Percentiles rank a stretch among this genome's conserved stretches.
These are phyloP conservation scores for Lentinula lateritia DNA, from an alignment of 768 basidiomycete genomes.

Conservation along the genomic window DNA sequence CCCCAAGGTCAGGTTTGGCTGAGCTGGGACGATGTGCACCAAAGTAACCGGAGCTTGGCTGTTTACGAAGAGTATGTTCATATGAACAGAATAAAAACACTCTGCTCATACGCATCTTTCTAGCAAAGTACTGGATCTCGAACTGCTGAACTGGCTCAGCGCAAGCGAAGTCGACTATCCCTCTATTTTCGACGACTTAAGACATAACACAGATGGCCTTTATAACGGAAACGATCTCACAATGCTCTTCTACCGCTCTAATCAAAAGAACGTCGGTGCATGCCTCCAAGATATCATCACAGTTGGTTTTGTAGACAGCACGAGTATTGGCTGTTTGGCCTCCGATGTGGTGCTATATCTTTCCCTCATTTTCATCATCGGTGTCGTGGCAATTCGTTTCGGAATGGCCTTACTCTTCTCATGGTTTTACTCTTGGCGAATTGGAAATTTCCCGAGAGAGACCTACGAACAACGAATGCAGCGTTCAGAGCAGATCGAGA, in stretches of 20 bases:
- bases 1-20: slow-evolving; percentile 88
- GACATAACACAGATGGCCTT: slow-evolving; percentile 51
- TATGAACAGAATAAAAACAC: background rate
- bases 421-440: slow-evolving; percentile 96
- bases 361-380: slow-evolving; percentile 95
- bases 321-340: slow-evolving; percentile 93
- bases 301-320: slow-evolving; percentile 92
- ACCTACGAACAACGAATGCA: slow-evolving; percentile 90
- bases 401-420: slow-evolving; percentile 94
- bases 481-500: slow-evolving; percentile 86
- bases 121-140: slow-evolving; percentile 86
- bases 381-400: slow-evolving; percentile 93
- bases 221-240: slow-evolving; percentile 84
- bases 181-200: slow-evolving; percentile 73
- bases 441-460: slow-evolving; percentile 91
- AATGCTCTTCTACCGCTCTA: slow-evolving; percentile 74
- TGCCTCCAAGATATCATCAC: slow-evolving; percentile 85
- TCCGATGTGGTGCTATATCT: slow-evolving; percentile 92
- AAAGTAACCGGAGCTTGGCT: slow-evolving; percentile 72
- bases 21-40: slow-evolving; percentile 81
- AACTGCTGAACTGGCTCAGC: slow-evolving; percentile 82
- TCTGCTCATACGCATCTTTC: slow-evolving; percentile 6
- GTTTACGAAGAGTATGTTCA: slow-evolving; percentile 84
- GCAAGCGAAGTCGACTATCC: slow-evolving; percentile 80
- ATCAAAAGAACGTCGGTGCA: slow-evolving; percentile 59